Evolutionary conservation across 208 protist genomes (phyloP).

Genomic region (Phytomonas francai): DNA sequence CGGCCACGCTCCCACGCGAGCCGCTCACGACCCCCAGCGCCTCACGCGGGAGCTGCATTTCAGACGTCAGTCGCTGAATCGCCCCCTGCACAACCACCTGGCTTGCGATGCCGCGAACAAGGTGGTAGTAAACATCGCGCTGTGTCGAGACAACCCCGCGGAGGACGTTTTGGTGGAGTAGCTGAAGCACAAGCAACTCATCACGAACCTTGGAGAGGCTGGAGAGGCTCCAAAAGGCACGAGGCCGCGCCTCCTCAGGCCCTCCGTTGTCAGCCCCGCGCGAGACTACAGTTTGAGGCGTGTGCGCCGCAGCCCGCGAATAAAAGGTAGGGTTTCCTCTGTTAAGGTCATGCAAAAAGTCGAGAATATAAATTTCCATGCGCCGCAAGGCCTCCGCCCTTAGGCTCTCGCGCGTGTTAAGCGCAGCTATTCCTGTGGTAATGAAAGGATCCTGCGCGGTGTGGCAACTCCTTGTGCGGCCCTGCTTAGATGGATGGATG

Average conservation of each 20-base stretch:
- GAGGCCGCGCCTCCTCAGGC: too few species aligned
- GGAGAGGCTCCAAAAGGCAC: too few species aligned
- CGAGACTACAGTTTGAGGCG: too few species aligned
- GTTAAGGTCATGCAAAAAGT: conserved; percentile 14
- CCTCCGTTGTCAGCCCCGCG: too few species aligned
- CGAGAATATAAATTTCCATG: conserved; percentile 54
- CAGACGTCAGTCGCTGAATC: conserved; percentile 31
- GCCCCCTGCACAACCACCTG: conserved; percentile 45
- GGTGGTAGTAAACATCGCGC: conserved; percentile 78
- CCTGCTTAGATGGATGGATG: neutral
- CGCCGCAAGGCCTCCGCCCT: conserved; percentile 45
- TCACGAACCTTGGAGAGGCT: too few species aligned
- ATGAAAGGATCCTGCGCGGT: conserved; percentile 5
- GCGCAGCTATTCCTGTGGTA: conserved; percentile 8
- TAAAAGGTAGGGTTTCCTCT: too few species aligned
- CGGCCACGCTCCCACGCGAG: conserved; percentile 54
- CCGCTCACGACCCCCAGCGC: conserved; percentile 61
- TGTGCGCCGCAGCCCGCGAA: too few species aligned
- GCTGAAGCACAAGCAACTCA: conserved; percentile 36
- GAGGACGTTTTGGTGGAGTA: conserved; percentile 39
- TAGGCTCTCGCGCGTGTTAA: conserved; percentile 14
- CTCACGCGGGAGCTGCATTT: conserved; percentile 46
- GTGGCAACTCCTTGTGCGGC: neutral
- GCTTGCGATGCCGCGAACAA: conserved; percentile 39
- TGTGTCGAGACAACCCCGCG: conserved; percentile 45